Conservation (phyloP, 345 rosid genomes). For the Citrus mangshanensis region DNA sequence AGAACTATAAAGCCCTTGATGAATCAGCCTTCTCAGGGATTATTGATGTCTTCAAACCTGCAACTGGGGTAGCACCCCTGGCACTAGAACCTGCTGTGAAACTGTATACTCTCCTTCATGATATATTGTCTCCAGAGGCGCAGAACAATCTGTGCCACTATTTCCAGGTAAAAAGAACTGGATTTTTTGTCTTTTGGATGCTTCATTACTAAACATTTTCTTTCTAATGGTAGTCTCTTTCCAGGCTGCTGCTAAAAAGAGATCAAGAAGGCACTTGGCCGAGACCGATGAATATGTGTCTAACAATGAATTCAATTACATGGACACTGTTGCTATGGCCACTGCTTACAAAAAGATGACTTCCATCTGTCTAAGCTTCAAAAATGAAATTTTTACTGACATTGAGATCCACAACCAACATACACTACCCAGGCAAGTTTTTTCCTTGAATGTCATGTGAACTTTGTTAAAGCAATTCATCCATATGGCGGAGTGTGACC, state of each 20-base stretch:
- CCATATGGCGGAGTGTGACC: neutral
- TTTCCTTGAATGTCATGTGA: neutral
- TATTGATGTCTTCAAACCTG: conserved; percentile 63
- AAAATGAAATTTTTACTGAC: conserved; percentile 82
- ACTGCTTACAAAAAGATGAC: conserved; percentile 95
- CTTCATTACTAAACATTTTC: neutral
- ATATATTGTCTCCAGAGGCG: conserved; percentile 87
- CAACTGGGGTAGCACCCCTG: conserved; percentile 84
- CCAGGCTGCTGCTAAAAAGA: conserved; percentile 86
- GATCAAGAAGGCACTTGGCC: conserved; percentile 77
- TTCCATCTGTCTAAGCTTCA: conserved; percentile 62
- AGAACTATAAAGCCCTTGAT: conserved; percentile 93
- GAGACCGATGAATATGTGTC: conserved; percentile 92
- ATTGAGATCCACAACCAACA: conserved; percentile 91
- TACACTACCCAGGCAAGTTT: conserved; percentile 78
- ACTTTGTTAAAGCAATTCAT: neutral
- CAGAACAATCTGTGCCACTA: conserved; percentile 81
- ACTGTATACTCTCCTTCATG: conserved; percentile 86
- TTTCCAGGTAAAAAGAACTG: conserved; percentile 66
- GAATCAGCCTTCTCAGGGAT: conserved; percentile 79
- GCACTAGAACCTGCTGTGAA: conserved; percentile 89
- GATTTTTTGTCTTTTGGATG: neutral
- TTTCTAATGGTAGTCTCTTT: conserved; percentile 6
- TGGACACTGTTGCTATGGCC: conserved; percentile 65
- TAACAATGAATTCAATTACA: conserved; percentile 49